Base-by-base conservation (phyloP, 768 basidiomycete species). In the Pisolithus orientalis region DNA sequence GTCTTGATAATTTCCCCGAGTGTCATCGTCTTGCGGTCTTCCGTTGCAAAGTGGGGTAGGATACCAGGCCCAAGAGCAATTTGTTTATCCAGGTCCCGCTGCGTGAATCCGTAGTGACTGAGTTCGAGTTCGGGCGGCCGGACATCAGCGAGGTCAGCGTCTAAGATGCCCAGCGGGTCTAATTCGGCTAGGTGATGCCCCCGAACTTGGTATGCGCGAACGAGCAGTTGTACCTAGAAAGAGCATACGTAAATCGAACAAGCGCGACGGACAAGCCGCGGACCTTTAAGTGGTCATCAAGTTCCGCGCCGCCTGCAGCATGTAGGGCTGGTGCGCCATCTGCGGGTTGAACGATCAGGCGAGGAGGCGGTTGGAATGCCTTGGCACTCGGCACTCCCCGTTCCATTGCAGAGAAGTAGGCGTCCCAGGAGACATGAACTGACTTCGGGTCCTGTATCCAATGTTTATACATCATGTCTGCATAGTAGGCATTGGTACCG, bases 171-270 rank as follows among this genome's bases (percentile, higher is more conserved):
- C 16, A 99, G 81, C 31, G 96, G 96, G 66, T 99, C 96, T 49
- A 99, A 78, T 57, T 96, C 89, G 34, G 95, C 96, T 53, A 94
- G 78, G 62, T 97, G 94, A 63, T 99, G 96, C 14, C 96, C 96
- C 54, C 95, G 90, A 16, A 99, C 96, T 83, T 99, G 96, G 72
- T 96, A 99, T 3, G 96, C 96, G 52, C 96, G 87, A 49, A 97
- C 93, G 52, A 99, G 85, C 28, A 98, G 80, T 88, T 99, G 96
- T 16, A 93, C 87, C 95, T 98, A 64, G 21, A 58, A 27, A 27
- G 28, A 29, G 29, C 55, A 5, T 51, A 42, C 27, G 47, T 49
- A 16, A 21, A 29, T 34, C 32, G 11, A n/a, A 47, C 40, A 43
- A 60, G 37, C 13, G 48, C 38, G 21, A 52, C 34, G 5, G 24